These are phyloP conservation scores for Botrytis cinerea DNA, from an alignment of 2,329 filamentous ascomycete genomes.

Conservation along the genomic window DNA sequence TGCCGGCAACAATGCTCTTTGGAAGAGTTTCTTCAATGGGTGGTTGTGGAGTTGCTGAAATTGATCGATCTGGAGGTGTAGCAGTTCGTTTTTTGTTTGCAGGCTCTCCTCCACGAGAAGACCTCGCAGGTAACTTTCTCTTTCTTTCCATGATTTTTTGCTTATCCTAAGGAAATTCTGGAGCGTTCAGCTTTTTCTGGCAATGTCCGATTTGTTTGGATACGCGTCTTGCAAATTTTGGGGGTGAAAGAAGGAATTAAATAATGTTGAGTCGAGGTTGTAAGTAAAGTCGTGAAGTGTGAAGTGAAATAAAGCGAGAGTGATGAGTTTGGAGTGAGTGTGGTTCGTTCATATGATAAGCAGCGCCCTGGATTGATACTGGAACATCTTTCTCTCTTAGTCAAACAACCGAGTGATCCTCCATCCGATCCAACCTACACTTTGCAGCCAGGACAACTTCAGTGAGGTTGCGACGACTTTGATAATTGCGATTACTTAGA, in stretches of 20 bases:
- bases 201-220: background rate
- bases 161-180: slow-evolving; percentile 3
- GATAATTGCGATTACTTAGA: background rate
- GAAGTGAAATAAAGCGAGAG: background rate
- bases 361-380: background rate
- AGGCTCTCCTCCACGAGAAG: slow-evolving; percentile 58
- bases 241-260: slow-evolving; percentile 4
- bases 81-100: slow-evolving; percentile 59
- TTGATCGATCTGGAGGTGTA: slow-evolving; percentile 56
- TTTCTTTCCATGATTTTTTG: slow-evolving; percentile 60
- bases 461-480: background rate
- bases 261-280: background rate
- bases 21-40: slow-evolving; percentile 53
- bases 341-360: background rate
- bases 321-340: slow-evolving; percentile 4
- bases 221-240: background rate
- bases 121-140: slow-evolving; percentile 64
- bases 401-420: slow-evolving; percentile 6
- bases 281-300: background rate
- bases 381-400: background rate
- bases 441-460: background rate
- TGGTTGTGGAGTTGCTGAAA: slow-evolving; percentile 42
- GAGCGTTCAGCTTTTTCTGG: no score
- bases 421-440: background rate
- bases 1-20: slow-evolving; percentile 61